phyloP scores from a whole-genome alignment of 139 green algal species.

The Yamagishiella unicocca region DNA sequence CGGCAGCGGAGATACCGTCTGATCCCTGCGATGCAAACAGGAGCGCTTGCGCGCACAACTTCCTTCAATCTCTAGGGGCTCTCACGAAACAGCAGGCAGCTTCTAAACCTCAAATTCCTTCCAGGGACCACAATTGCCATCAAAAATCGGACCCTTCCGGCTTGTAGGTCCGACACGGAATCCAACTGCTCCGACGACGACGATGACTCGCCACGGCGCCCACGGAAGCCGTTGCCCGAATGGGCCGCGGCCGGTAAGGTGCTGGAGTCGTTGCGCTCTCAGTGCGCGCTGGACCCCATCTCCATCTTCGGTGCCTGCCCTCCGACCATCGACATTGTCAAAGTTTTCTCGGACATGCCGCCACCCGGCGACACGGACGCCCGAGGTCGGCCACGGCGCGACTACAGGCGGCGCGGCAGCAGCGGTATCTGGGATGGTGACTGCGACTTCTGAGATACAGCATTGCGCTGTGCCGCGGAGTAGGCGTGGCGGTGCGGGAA shows the following conservation, averaged over 20 bases:
- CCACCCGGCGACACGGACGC: background rate
- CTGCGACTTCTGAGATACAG: no score
- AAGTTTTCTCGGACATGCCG: slow-evolving; percentile 72
- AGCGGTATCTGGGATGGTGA: slow-evolving; percentile 83
- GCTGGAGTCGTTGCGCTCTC: slow-evolving; percentile 59
- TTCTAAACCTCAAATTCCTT: no score
- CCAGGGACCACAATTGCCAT: no score
- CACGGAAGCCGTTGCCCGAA: slow-evolving; percentile 79
- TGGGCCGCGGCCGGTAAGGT: slow-evolving; percentile 73
- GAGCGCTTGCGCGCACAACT: no score
- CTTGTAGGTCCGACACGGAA: slow-evolving; percentile 44
- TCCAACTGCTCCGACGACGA: slow-evolving; percentile 65
- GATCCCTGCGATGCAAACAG: no score
- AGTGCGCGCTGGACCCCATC: slow-evolving; percentile 78
- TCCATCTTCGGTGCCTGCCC: slow-evolving; percentile 75
- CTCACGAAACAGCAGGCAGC: no score
- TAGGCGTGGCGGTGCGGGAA: no score
- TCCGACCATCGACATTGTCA: slow-evolving; percentile 79
- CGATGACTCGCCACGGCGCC: slow-evolving; percentile 17
- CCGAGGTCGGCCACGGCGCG: slow-evolving; percentile 15
- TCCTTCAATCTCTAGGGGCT: no score
- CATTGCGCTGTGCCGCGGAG: no score
- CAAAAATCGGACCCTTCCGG: no score
- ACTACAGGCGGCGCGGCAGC: slow-evolving; percentile 73
- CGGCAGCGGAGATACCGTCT: no score